phyloP scores from a whole-genome alignment of 2,329 filamentous ascomycete species.

The Fragosphaeria purpurea region DNA sequence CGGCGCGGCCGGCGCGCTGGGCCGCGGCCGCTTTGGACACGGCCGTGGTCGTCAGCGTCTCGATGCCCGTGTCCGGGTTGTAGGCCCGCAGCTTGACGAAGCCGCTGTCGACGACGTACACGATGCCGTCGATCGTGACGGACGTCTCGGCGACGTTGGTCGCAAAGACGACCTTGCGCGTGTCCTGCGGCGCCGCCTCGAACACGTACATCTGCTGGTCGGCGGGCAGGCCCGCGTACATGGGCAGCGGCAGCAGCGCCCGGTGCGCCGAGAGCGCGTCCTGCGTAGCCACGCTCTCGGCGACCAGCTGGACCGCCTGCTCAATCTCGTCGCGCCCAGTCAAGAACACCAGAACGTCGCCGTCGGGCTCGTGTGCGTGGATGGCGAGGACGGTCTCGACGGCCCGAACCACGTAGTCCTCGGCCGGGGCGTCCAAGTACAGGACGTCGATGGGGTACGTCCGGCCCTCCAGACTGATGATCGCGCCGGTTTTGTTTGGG shows the following conservation, averaged over 20 bases:
- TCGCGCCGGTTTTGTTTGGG: conserved; percentile 33
- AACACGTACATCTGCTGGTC: conserved; percentile 96
- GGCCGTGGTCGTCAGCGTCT: conserved; percentile 70
- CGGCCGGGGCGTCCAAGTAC: conserved; percentile 65
- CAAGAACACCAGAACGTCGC: conserved; percentile 84
- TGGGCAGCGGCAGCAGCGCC: conserved; percentile 59
- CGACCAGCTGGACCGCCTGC: conserved; percentile 64
- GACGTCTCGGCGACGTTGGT: conserved; percentile 97
- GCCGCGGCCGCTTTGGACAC: conserved; percentile 88
- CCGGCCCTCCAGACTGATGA: conserved; percentile 78
- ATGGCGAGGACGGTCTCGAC: conserved; percentile 81
- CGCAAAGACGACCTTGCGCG: conserved; percentile 81
- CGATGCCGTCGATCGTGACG: conserved; percentile 85
- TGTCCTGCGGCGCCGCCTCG: conserved; percentile 69
- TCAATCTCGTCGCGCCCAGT: conserved; percentile 94
- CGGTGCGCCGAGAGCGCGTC: conserved; percentile 36
- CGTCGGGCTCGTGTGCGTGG: conserved; percentile 66
- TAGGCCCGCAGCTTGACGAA: conserved; percentile 86
- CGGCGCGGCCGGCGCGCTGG: conserved; percentile 82
- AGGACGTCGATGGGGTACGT: conserved; percentile 83
- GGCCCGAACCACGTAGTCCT: conserved; percentile 79
- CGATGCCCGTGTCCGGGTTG: conserved; percentile 75
- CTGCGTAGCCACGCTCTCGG: conserved; percentile 55
- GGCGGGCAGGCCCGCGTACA: conserved; percentile 81
- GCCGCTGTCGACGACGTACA: conserved; percentile 82